Percentiles rank a stretch among this genome's conserved stretches.
phyloP scores from a whole-genome alignment of 2,329 filamentous ascomycete genomes.

The Lasiodiplodia citricola region DNA sequence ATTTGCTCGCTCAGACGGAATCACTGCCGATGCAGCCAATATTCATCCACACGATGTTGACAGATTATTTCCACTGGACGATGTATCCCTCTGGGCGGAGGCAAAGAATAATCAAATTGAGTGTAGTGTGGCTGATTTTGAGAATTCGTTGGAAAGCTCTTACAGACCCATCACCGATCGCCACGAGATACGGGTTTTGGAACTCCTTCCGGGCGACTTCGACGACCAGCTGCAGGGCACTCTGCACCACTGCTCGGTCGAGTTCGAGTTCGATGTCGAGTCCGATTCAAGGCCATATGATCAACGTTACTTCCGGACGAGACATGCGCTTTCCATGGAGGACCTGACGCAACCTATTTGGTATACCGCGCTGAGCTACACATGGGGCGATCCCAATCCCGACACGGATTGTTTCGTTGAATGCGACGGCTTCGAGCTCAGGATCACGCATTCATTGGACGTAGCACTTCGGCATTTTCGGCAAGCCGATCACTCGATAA shows the following conservation, averaged over 20 bases:
- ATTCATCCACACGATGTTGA: neutral
- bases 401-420: neutral
- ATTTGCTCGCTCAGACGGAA: neutral
- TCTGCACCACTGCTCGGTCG: slow-evolving; percentile 33
- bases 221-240: slow-evolving; percentile 27
- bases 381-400: slow-evolving; percentile 30
- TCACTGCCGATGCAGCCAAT: neutral
- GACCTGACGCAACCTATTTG: slow-evolving; percentile 29
- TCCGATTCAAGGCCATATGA: slow-evolving; percentile 14
- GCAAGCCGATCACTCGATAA: slow-evolving; percentile 30
- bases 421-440: slow-evolving; percentile 16
- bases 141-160: neutral
- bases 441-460: slow-evolving; percentile 32
- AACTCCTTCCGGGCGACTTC: slow-evolving; percentile 30
- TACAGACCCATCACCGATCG: neutral
- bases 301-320: slow-evolving; percentile 27
- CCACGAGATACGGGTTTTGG: slow-evolving; percentile 33
- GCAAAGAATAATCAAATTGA: neutral
- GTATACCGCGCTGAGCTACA: slow-evolving; percentile 36
- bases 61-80: neutral
- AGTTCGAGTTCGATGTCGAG: slow-evolving; percentile 31
- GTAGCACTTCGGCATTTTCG: slow-evolving; percentile 32
- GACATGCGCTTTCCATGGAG: slow-evolving; percentile 32
- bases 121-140: neutral
- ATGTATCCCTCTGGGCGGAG: neutral